These are phyloP conservation scores for Lentinula boryana DNA, from an alignment of 768 basidiomycete genomes.

Conservation along the genomic window DNA sequence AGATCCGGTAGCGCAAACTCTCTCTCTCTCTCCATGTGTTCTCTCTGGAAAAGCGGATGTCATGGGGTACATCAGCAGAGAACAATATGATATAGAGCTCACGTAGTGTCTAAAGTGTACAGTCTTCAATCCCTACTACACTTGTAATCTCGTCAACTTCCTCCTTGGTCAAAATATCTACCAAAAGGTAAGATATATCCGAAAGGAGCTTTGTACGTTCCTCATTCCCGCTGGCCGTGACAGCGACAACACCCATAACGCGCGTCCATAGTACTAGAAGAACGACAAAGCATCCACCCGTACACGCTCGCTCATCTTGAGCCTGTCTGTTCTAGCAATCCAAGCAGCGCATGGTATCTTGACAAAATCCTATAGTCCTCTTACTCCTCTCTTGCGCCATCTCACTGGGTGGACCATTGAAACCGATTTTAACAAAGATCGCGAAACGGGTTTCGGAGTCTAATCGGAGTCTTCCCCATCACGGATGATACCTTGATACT, in stretches of 20 bases:
- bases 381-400: conserved; percentile 29
- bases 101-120: conserved; percentile 30
- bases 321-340: conserved; percentile 25
- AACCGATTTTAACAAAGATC: conserved; percentile 30
- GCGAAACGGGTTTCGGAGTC: conserved; percentile 8
- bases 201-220: conserved; percentile 24
- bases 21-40: conserved; percentile 24
- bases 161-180: conserved; percentile 18
- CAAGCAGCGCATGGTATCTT: conserved; percentile 31
- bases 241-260: conserved; percentile 24
- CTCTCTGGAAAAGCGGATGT: conserved; percentile 15
- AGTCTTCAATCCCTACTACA: conserved; percentile 27
- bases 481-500: too few species aligned
- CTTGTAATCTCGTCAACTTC: conserved; percentile 29
- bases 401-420: conserved; percentile 19
- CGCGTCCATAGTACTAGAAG: conserved; percentile 29
- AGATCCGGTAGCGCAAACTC: conserved; percentile 28
- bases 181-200: conserved; percentile 20
- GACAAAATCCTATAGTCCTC: conserved; percentile 29
- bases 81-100: conserved; percentile 3
- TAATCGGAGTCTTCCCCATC: neutral
- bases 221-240: conserved; percentile 25
- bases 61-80: too few species aligned
- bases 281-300: conserved; percentile 5
- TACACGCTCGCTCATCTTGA: conserved; percentile 23